phyloP scores from a whole-genome alignment of 352 stramenopile species.

The Aphanomyces euteiches region DNA sequence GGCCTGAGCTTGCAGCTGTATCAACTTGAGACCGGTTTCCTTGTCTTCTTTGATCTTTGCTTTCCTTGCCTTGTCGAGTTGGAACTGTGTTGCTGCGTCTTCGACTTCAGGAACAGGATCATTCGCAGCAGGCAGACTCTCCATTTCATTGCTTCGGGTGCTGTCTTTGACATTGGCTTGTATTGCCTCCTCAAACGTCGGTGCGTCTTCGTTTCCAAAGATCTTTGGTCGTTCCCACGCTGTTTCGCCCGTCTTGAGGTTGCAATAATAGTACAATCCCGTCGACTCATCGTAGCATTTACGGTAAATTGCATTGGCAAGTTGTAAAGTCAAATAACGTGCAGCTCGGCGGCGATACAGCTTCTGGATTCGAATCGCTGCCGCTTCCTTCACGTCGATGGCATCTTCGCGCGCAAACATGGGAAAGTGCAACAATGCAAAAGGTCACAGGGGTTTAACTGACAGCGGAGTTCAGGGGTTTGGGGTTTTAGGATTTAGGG shows the following conservation, averaged over 20 bases:
- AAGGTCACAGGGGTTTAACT: no score
- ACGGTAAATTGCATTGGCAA: constrained; percentile 41
- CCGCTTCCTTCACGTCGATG: neutral
- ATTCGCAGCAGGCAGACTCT: neutral
- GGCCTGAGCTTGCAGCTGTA: constrained; percentile 14
- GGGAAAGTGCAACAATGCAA: no score
- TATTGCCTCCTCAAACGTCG: neutral
- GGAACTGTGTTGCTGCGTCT: neutral
- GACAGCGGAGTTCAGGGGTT: no score
- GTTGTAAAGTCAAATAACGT: constrained; percentile 7
- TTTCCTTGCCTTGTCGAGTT: constrained; percentile 4
- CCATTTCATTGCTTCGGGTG: neutral
- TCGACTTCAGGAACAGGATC: neutral
- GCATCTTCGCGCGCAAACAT: no score
- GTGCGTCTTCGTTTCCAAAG: constrained; percentile 36
- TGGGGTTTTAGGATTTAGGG: no score
- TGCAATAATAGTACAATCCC: constrained; percentile 50
- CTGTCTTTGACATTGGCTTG: neutral
- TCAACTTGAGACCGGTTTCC: constrained; percentile 2
- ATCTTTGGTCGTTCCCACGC: constrained; percentile 49
- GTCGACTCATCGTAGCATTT: constrained; percentile 48
- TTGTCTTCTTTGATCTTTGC: neutral
- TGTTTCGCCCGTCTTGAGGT: constrained; percentile 42
- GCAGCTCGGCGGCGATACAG: constrained; percentile 14
- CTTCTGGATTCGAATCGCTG: constrained; percentile 21